These are phyloP conservation scores for Aspergillus spinulosporus DNA, from an alignment of 2,329 filamentous ascomycete species.

Conservation along the genomic window DNA sequence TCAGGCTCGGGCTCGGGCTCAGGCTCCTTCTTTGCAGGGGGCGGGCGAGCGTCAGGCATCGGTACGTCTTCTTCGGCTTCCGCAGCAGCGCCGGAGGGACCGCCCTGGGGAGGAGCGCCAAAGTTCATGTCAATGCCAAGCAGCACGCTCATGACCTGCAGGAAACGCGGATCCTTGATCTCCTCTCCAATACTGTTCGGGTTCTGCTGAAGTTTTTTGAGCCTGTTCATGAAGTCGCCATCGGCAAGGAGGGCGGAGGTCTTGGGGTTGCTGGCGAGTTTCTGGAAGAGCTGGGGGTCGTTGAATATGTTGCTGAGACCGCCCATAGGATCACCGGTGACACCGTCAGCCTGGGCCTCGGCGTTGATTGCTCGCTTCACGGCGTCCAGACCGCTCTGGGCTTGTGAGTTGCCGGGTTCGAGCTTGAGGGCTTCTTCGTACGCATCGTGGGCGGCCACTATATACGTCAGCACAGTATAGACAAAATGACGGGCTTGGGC, in stretches of 20 bases:
- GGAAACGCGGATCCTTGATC: slow-evolving; percentile 85
- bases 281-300: slow-evolving; percentile 84
- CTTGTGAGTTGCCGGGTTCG: slow-evolving; percentile 86
- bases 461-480: slow-evolving; percentile 13
- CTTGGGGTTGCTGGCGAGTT: slow-evolving; percentile 93
- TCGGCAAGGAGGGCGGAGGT: slow-evolving; percentile 80
- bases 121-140: slow-evolving; percentile 92
- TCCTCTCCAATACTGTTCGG: slow-evolving; percentile 75
- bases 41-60: slow-evolving; percentile 70
- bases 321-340: slow-evolving; percentile 65
- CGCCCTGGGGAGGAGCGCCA: slow-evolving; percentile 52
- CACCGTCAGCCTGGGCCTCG: slow-evolving; percentile 64
- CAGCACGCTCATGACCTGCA: slow-evolving; percentile 89
- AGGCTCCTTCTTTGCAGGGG: slow-evolving; percentile 56
- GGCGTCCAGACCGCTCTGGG: slow-evolving; percentile 81
- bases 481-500: not conserved
- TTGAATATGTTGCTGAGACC: slow-evolving; percentile 92
- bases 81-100: slow-evolving; percentile 39
- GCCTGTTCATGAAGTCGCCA: slow-evolving; percentile 82
- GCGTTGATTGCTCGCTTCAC: slow-evolving; percentile 86
- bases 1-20: slow-evolving; percentile 67
- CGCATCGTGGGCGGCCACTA: slow-evolving; percentile 77
- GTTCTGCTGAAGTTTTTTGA: slow-evolving; percentile 78
- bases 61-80: slow-evolving; percentile 70
- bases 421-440: slow-evolving; percentile 94